phyloP scores from a whole-genome alignment of 2,329 filamentous ascomycete species.

The Fonsecaea multimorphosa region DNA sequence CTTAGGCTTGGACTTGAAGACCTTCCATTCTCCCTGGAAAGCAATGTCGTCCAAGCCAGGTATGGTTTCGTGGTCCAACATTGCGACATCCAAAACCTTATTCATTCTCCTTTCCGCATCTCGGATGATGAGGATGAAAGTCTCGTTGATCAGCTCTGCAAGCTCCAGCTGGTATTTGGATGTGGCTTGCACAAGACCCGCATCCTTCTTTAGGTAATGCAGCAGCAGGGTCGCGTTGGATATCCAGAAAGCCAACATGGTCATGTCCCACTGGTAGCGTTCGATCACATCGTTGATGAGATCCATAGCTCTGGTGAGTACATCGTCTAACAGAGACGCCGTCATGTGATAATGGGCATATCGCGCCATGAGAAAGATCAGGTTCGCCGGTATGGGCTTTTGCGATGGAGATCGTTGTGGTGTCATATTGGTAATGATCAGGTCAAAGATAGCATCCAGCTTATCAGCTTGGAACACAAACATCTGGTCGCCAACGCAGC shows the following conservation, averaged over 20 bases:
- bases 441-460: slow-evolving; percentile 87
- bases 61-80: slow-evolving; percentile 98
- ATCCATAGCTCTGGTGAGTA: slow-evolving; percentile 86
- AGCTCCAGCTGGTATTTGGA: slow-evolving; percentile 90
- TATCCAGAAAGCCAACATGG: slow-evolving; percentile 97
- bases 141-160: slow-evolving; percentile 94
- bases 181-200: slow-evolving; percentile 78
- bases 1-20: slow-evolving; percentile 90
- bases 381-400: slow-evolving; percentile 95
- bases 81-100: slow-evolving; percentile 89
- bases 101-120: slow-evolving; percentile 96
- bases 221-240: slow-evolving; percentile 95
- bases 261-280: slow-evolving; percentile 98
- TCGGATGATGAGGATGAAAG: slow-evolving; percentile 95
- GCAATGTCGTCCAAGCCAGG: slow-evolving; percentile 95
- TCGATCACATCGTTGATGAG: slow-evolving; percentile 97
- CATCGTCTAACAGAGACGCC: slow-evolving; percentile 77
- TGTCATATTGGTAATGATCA: slow-evolving; percentile 97
- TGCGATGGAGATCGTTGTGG: slow-evolving; percentile 95
- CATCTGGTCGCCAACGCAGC: slow-evolving; percentile 97
- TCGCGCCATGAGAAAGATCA: slow-evolving; percentile 91
- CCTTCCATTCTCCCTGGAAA: slow-evolving; percentile 98
- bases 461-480: slow-evolving; percentile 98
- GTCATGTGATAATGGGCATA: slow-evolving; percentile 98
- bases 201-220: slow-evolving; percentile 95